phyloP scores from a whole-genome alignment of 2,329 filamentous ascomycete genomes.

The Neofusicoccum parvum region DNA sequence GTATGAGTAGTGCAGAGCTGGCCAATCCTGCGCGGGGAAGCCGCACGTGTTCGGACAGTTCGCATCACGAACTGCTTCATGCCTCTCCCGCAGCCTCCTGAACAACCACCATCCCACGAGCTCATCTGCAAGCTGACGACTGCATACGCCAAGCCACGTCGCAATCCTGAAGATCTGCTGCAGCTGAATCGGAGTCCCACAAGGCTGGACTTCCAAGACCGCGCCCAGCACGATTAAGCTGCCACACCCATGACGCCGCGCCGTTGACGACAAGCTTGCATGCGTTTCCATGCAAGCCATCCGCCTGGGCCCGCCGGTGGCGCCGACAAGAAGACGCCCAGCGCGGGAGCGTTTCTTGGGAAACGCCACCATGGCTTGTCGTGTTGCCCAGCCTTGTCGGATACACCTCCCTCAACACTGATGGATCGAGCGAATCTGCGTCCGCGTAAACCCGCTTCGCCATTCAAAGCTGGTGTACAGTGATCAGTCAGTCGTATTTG shows the following conservation, averaged over 20 bases:
- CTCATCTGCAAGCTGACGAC: background rate
- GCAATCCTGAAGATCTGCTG: constrained; percentile 2
- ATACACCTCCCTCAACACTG: no score
- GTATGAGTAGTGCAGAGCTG: background rate
- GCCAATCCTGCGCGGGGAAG: background rate
- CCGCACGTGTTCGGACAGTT: background rate
- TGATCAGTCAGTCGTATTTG: no score
- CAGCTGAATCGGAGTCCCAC: constrained; percentile 10
- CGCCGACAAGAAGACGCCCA: no score
- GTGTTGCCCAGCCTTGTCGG: no score
- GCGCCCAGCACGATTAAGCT: constrained; percentile 7
- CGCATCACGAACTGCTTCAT: background rate
- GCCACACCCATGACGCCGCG: background rate
- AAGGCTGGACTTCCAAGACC: constrained; percentile 2
- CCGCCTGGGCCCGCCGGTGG: background rate
- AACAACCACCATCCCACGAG: background rate
- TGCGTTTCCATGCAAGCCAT: constrained; percentile 8
- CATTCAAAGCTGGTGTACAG: no score
- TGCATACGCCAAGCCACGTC: background rate
- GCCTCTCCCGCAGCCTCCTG: background rate
- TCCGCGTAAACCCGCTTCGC: no score
- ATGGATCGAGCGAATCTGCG: no score
- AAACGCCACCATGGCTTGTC: no score
- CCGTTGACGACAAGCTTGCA: constrained; percentile 1
- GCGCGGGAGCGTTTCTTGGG: no score